Evolutionary conservation across 208 protist species (phyloP).

Genomic region (Wallacemonas sp.): DNA sequence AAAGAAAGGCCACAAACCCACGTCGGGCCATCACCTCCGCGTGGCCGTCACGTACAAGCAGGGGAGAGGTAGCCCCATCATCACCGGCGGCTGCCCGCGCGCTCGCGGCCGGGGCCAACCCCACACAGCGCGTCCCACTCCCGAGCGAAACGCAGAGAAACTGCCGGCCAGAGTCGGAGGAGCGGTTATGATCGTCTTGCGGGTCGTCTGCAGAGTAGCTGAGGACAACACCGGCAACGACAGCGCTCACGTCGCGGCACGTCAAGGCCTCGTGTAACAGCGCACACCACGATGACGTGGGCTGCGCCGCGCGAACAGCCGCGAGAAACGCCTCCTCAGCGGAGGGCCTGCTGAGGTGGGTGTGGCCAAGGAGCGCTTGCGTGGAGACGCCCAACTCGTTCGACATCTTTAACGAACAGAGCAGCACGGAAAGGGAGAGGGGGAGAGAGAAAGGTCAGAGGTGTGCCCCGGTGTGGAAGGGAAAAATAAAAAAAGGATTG

Average conservation of each 20-base stretch:
- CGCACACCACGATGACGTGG: neutral
- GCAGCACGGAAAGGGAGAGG: too few relatives aligned
- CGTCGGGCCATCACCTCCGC: constrained; percentile 86
- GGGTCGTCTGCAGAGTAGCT: constrained; percentile 1
- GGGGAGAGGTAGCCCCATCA: neutral
- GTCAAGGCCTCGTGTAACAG: constrained; percentile 1
- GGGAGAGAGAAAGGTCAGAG: neutral
- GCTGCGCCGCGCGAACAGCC: constrained; percentile 24
- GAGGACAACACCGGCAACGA: constrained; percentile 55
- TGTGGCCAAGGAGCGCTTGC: too few relatives aligned
- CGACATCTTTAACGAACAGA: too few relatives aligned
- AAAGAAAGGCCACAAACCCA: constrained; percentile 66
- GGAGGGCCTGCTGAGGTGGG: neutral
- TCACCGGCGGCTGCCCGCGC: neutral
- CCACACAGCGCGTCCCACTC: constrained; percentile 71
- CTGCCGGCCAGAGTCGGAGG: neutral
- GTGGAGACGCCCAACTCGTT: too few relatives aligned
- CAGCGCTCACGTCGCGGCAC: constrained; percentile 8
- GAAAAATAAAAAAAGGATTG: constrained; percentile 10
- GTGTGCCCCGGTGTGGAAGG: neutral
- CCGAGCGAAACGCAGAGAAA: constrained; percentile 81
- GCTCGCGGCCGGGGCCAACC: constrained; percentile 5
- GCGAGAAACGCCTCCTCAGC: neutral
- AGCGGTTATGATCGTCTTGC: neutral
- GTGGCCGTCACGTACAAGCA: constrained; percentile 69